Evolutionary conservation across 164 flowering plant species (phyloP).

Genomic region (Sextonia rubra): DNA sequence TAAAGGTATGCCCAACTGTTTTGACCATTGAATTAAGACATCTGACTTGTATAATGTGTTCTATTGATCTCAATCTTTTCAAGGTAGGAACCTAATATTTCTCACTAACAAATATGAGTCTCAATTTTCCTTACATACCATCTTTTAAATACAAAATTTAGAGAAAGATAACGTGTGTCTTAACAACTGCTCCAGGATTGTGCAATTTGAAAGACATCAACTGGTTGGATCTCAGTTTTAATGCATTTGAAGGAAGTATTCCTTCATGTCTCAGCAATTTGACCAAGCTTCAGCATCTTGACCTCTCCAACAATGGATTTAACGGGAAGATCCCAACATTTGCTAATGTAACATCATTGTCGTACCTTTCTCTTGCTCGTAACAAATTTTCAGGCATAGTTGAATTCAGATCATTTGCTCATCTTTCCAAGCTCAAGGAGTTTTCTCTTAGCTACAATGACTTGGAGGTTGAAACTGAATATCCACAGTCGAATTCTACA

Average conservation of each 20-base stretch:
- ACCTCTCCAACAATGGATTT: conserved; percentile 5
- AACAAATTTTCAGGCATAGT: neutral
- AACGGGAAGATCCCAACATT: neutral
- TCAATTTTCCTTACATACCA: too few species aligned
- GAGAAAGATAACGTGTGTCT: neutral
- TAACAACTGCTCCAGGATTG: neutral
- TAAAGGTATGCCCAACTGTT: too few species aligned
- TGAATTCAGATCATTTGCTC: neutral
- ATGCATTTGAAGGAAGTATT: conserved; percentile 5
- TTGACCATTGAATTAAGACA: too few species aligned
- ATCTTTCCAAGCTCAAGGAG: neutral
- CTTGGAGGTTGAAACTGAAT: conserved; percentile 1
- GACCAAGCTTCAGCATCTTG: neutral
- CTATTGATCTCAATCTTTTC: too few species aligned
- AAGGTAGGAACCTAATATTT: too few species aligned
- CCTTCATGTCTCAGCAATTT: conserved; percentile 10
- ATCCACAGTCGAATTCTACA: neutral
- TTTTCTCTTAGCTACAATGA: neutral
- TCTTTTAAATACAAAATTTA: neutral
- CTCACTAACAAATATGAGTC: too few species aligned
- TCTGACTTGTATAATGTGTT: too few species aligned
- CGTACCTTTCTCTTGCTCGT: neutral
- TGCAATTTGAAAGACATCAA: conserved; percentile 10
- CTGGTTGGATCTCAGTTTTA: neutral
- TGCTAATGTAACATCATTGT: neutral